Evolutionary conservation across 2,329 filamentous ascomycete species (phyloP).

Genomic region (Plenodomus lindquistii): DNA sequence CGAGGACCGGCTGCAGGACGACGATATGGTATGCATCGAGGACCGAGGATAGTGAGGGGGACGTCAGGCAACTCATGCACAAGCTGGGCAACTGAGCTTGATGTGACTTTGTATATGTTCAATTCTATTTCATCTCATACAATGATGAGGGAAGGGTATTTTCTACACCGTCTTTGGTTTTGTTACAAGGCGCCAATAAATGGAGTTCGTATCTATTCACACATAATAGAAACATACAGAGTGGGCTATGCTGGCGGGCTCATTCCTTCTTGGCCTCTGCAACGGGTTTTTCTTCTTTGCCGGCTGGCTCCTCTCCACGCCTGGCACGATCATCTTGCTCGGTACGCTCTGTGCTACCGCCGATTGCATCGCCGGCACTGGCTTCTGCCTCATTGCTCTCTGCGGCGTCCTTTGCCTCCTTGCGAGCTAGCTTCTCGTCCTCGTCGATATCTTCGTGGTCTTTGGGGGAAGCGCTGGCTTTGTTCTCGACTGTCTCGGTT

Average conservation of each 20-base stretch:
- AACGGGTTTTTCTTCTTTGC: conserved; percentile 21
- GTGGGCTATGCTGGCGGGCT: not conserved
- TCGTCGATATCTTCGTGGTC: conserved; percentile 94
- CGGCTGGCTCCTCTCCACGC: conserved; percentile 23
- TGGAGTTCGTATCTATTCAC: conserved; percentile 22
- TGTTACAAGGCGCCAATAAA: conserved; percentile 1
- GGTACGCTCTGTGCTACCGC: conserved; percentile 36
- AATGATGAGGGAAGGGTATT: conserved; percentile 17
- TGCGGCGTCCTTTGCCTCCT: conserved; percentile 24
- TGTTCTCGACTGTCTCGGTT: conserved; percentile 73
- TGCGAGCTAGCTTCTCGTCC: conserved; percentile 69
- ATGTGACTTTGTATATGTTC: conserved; percentile 6
- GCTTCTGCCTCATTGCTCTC: conserved; percentile 37
- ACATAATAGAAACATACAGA: conserved; percentile 18
- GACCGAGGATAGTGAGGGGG: no score
- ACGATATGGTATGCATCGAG: no score
- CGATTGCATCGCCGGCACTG: conserved; percentile 27
- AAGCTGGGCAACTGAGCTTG: not conserved
- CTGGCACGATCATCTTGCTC: conserved; percentile 39
- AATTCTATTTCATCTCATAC: conserved; percentile 13
- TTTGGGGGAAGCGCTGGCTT: conserved; percentile 74
- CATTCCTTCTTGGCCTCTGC: conserved; percentile 17
- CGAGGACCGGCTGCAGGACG: no score
- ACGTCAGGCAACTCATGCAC: not conserved
- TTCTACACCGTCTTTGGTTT: conserved; percentile 11